Conservation (phyloP, 179 eudicot species). For the Camellia oleifera region DNA sequence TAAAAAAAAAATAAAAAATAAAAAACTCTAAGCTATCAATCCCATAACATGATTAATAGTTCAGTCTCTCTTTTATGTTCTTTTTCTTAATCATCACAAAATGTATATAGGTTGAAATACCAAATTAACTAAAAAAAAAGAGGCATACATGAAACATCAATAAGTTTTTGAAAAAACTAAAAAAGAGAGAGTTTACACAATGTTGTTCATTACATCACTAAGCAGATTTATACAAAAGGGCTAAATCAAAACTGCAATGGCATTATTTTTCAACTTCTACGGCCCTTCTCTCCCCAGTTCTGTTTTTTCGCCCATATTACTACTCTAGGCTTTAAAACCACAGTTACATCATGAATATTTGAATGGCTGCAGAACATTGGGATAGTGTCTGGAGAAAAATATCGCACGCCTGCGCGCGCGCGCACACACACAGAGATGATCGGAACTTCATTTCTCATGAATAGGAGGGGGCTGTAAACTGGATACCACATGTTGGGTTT, state of each 20-base stretch:
- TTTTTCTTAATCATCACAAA: no score
- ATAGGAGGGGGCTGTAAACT: slow-evolving; percentile 82
- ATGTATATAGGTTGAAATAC: no score
- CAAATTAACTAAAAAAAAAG: background rate
- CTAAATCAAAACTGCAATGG: background rate
- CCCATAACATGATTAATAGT: no score
- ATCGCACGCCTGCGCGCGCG: no score
- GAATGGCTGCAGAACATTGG: background rate
- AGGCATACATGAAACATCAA: background rate
- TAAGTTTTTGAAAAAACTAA: no score
- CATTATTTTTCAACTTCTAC: background rate
- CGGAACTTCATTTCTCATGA: slow-evolving; percentile 61
- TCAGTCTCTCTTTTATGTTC: no score
- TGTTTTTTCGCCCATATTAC: background rate
- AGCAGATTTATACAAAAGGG: background rate
- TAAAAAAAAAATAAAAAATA: no score
- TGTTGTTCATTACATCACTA: background rate
- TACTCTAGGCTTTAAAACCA: background rate
- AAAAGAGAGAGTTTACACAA: no score
- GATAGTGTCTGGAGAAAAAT: background rate
- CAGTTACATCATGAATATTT: background rate
- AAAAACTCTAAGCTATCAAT: no score
- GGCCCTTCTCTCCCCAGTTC: background rate
- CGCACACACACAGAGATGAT: no score
- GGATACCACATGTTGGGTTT: slow-evolving; percentile 94